Conservation (phyloP, 495 filamentous ascomycete genomes). For the Aspergillus homomorphus region DNA sequence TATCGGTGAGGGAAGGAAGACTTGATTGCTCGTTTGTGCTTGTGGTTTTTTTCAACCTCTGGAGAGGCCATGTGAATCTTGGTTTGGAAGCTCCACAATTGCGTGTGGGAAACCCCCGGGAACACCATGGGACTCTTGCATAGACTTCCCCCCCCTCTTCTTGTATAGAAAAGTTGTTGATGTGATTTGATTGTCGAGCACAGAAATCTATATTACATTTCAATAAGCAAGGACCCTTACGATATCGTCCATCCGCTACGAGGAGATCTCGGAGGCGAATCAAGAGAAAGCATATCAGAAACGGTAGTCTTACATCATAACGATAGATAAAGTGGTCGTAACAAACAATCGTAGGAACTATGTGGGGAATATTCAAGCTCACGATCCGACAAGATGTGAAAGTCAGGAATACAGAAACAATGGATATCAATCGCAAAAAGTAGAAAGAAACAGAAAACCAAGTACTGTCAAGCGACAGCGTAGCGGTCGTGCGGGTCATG, state of each 20-base stretch:
- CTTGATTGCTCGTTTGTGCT: too few species aligned
- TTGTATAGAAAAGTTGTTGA: not conserved
- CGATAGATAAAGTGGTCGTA: conserved; percentile 6
- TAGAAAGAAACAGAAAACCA: not conserved
- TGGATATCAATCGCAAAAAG: conserved; percentile 13
- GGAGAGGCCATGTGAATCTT: too few species aligned
- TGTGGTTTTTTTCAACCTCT: too few species aligned
- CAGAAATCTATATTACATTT: not conserved
- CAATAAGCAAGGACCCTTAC: too few species aligned
- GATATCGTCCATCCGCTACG: too few species aligned
- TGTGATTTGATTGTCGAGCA: not conserved
- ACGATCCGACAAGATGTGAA: conserved; percentile 9
- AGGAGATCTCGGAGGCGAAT: too few species aligned
- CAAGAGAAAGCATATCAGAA: too few species aligned
- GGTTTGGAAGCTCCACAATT: too few species aligned
- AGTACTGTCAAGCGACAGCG: not conserved
- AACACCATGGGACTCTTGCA: not conserved
- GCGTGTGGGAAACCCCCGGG: too few species aligned
- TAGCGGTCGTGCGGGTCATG: not conserved
- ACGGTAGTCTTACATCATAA: not conserved
- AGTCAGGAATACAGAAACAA: conserved; percentile 11
- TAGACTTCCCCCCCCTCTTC: not conserved
- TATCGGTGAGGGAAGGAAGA: conserved; percentile 32
- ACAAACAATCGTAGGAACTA: conserved; percentile 36
- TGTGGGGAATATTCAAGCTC: conserved; percentile 40